Evolutionary conservation across 192 early-diverging fungal genomes (phyloP), one percentile per base, ranked within the genome.

Genomic region (Mortierella hygrophila): DNA sequence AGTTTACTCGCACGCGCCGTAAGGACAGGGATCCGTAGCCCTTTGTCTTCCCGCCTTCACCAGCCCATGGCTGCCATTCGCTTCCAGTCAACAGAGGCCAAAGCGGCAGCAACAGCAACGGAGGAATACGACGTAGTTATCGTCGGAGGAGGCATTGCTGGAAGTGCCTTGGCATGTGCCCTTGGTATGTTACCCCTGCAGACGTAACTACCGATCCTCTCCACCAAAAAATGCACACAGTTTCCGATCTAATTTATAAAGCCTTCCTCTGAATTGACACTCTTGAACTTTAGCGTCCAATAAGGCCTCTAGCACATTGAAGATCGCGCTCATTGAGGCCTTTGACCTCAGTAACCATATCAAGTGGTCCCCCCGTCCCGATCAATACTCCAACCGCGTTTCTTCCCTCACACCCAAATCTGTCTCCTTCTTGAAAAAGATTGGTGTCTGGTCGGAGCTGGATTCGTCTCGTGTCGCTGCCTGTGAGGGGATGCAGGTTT

Each of bases 91-190:
- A 82, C 81, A 60, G 54, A 57, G 9, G 47, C 81, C 18, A 46
- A 38, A 10, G 20, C 11, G 23, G 18, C 68, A 52, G 49, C 68
- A 41, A 7, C 81, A 42, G n/a, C 75, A 52, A 75, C 75, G 26
- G 83, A 85, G 29, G 74, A 79, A 32, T 96, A 95, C 75, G 97
- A 99, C 77, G 90, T 99, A 40, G 94, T 94, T 42, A 95, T 99
- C 82, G 94, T 99, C 21, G 98, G 98, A 23, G 97, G 96, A 40
- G 98, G 98, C 26, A 93, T 97, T 42, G 93, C 96, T 16, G 98
- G 98, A 49, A 95, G 93, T n/a, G 94, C 97, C 13, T 85, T 97
- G 42, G 97, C 97, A 6, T 92, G 92, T 70, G 92, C 94, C 29
- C 90, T 99, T 72, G 93, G 94, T 96, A 85, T 60, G 60, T 65